Conservation (phyloP, 2,329 filamentous ascomycete genomes). For the Sporothrix curviconia region DNA sequence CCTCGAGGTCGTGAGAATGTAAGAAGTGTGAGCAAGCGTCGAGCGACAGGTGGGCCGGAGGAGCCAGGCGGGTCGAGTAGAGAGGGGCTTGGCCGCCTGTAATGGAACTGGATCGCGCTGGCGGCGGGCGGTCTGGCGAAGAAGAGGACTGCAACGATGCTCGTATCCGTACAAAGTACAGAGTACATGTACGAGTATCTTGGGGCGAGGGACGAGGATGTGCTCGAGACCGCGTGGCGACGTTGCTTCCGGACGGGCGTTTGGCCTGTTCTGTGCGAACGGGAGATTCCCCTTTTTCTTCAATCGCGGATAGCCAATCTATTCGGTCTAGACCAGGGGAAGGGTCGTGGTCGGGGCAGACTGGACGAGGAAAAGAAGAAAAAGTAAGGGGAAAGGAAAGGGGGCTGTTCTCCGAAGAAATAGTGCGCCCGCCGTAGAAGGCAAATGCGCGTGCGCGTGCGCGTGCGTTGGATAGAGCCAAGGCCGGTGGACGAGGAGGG, state of each 20-base stretch:
- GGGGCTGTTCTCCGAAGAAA: too few relatives aligned
- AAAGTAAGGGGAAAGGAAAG: conserved; percentile 5
- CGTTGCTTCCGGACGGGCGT: conserved; percentile 2
- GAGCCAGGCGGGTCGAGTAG: not conserved
- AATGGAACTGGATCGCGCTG: not conserved
- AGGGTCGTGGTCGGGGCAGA: not conserved
- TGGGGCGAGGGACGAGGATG: not conserved
- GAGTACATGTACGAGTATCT: too few relatives aligned
- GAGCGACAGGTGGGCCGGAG: not conserved
- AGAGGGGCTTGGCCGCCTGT: conserved; percentile 4
- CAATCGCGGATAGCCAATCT: not conserved
- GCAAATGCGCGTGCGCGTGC: not conserved
- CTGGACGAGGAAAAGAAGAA: not conserved
- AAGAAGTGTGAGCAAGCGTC: not conserved
- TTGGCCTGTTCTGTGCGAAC: not conserved
- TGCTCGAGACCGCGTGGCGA: conserved; percentile 5
- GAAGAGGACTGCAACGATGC: not conserved
- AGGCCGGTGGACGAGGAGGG: not conserved
- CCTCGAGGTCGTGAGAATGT: not conserved
- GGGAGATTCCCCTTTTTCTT: conserved; percentile 1
- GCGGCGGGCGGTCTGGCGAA: not conserved
- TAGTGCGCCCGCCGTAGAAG: not conserved
- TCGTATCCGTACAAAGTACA: too few relatives aligned
- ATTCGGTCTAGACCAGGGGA: conserved; percentile 1
- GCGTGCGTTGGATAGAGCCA: not conserved